A percentile compares a stretch with the other conserved stretches of the same genome.
phyloP scores from a whole-genome alignment of 768 basidiomycete species.

The Omphalotus guepiniiformis region DNA sequence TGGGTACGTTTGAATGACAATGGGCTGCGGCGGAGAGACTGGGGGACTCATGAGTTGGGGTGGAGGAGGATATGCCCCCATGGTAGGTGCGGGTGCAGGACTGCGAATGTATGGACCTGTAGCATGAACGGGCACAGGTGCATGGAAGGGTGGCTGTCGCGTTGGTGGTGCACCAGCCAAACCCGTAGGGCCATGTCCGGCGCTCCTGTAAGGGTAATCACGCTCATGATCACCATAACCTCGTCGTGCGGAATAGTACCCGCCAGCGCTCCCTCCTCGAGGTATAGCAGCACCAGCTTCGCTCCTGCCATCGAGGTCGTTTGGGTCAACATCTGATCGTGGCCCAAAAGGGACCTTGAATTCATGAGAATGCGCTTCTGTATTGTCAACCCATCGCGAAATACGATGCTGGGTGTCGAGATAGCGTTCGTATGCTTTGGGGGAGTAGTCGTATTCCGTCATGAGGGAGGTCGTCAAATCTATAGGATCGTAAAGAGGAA shows the following conservation, averaged over 20 bases:
- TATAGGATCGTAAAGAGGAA: too few species aligned
- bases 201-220: background rate
- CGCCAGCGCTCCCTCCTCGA: slow-evolving; percentile 3
- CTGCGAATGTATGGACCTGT: too few species aligned
- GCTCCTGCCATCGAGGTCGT: slow-evolving; percentile 5
- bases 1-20: slow-evolving; percentile 2
- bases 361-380: slow-evolving; percentile 18
- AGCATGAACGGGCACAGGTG: background rate
- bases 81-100: too few species aligned
- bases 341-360: slow-evolving; percentile 1
- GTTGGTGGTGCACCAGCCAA: background rate
- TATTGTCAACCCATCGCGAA: slow-evolving; percentile 36
- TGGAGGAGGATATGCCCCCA: slow-evolving; percentile 1
- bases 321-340: slow-evolving; percentile 8
- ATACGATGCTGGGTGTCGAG: slow-evolving; percentile 37
- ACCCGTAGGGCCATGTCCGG: background rate
- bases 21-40: background rate
- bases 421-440: slow-evolving; percentile 41
- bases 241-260: background rate
- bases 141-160: background rate
- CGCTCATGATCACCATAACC: background rate
- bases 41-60: slow-evolving; percentile 1
- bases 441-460: slow-evolving; percentile 50
- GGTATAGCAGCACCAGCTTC: slow-evolving; percentile 1
- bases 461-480: too few species aligned